Percentiles rank a stretch among this genome's conserved stretches.
Evolutionary conservation across 2,329 filamentous ascomycete species (phyloP).

Genomic region (Hypoxylon sp.): DNA sequence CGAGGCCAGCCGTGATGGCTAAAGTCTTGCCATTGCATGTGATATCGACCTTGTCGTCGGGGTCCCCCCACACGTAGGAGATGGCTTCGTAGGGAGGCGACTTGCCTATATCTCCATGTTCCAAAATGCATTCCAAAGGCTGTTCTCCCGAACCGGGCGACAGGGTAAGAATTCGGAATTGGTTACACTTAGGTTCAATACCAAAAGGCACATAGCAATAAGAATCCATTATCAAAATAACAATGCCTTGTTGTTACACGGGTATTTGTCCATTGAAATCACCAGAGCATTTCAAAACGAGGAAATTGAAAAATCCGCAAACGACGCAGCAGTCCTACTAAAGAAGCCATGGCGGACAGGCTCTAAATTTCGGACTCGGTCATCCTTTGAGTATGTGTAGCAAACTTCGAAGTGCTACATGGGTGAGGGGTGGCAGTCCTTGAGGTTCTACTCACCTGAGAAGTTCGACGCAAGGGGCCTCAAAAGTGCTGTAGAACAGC

Average conservation of each 20-base stretch:
- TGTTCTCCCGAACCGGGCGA: constrained; percentile 35
- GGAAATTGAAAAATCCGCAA: neutral
- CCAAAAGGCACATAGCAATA: constrained; percentile 44
- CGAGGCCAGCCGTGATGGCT: constrained; percentile 24
- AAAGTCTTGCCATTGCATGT: constrained; percentile 33
- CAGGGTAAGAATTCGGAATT: constrained; percentile 41
- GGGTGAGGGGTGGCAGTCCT: neutral
- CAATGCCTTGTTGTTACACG: neutral
- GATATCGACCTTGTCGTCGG: constrained; percentile 33
- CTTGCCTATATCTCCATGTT: constrained; percentile 34
- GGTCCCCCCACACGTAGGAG: constrained; percentile 46
- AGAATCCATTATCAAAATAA: constrained; percentile 29
- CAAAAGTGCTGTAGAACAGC: neutral
- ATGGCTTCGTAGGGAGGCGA: constrained; percentile 44
- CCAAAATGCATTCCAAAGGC: constrained; percentile 36
- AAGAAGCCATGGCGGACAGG: neutral
- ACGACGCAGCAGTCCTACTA: neutral
- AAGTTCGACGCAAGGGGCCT: constrained; percentile 5
- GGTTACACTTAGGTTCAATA: constrained; percentile 34
- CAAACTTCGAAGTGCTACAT: constrained; percentile 1
- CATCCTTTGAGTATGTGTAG: neutral
- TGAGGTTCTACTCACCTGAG: no score
- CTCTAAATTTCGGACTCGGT: constrained; percentile 2
- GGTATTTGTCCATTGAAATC: neutral
- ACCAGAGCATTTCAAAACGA: neutral